Evolutionary conservation across 805 yeast species (phyloP).

Genomic region (Metschnikowia similis): DNA sequence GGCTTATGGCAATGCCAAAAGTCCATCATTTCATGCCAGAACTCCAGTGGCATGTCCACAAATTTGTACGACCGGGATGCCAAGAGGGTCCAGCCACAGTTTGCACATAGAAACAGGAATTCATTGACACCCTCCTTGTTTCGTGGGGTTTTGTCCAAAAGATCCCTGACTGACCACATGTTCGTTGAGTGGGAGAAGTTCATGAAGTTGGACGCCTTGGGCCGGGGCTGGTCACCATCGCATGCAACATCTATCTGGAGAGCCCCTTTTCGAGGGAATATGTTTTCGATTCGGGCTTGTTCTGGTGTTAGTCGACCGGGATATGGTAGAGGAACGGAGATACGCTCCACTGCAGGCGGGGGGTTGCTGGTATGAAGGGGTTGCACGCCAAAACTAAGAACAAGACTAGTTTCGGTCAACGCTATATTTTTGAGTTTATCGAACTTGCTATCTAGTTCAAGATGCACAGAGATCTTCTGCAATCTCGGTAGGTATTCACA

Average conservation of each 20-base stretch:
- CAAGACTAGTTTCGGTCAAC: background rate
- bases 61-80: conserved; percentile 33
- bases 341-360: background rate
- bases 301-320: background rate
- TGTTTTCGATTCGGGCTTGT: background rate
- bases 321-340: background rate
- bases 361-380: background rate
- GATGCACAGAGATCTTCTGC: conserved; percentile 11
- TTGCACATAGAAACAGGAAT: conserved; percentile 29
- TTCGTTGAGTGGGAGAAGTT: conserved; percentile 8
- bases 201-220: conserved; percentile 8
- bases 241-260: background rate
- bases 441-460: background rate
- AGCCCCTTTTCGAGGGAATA: background rate
- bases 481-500: conserved; percentile 17
- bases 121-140: conserved; percentile 14
- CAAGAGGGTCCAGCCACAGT: conserved; percentile 27
- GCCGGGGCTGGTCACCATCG: background rate
- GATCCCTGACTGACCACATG: conserved; percentile 42
- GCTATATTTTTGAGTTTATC: background rate
- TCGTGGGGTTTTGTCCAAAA: conserved; percentile 31
- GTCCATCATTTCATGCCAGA: conserved; percentile 94
- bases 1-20: conserved; percentile 97
- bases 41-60: conserved; percentile 80
- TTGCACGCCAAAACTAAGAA: background rate